Base-by-base conservation (phyloP, 257 asterid species). In the Nicotiana tabacum region DNA sequence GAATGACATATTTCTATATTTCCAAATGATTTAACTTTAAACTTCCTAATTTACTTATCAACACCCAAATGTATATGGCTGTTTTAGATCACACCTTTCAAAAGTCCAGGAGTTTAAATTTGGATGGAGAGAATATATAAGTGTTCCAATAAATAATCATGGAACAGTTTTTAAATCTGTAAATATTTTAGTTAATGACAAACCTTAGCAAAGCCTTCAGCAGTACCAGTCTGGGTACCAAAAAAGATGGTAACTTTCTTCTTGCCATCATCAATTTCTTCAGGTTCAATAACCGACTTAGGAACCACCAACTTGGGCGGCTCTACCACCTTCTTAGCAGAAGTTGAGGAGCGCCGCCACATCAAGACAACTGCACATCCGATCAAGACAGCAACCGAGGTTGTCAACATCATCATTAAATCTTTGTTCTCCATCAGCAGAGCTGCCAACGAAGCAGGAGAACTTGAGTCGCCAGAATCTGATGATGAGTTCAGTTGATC, bases 141-240 rank as follows among this genome's bases (percentile, higher is more conserved):
- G 65, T n/a, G 12, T 58, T 58, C 29, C 24, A 58, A 17, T 57
- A 57, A 57, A 8, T 60, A 60, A 56, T 56, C 27, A 29, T 3
- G 33, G 61, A 16, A 56, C 3, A 6, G 30, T 16, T 24, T 21
- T 61, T n/a, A n/a, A 21, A 21, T 16, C 24, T 16, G 62, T 57
- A 18, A 17, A 57, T 17, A 55, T 17, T 66, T 82, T 84, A 18
- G 35, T 12, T 0, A 24, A 43, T 46, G 17, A 58, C 51, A 32
- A 68, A 94, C 99, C 98, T 96, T 96, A 17, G 98, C 99, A 84
- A 94, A 96, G 81, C 99, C 98, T 86, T 96, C 99, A 55, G 99
- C 99, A 18, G 99, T 96, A 69, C 99, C 98, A 62, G 98, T 96
- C 88, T 96, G 98, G 5, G 99, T 96, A 8, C 99, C 99, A 27